Evolutionary conservation across 106 monocot genomes (phyloP).

Genomic region (Acorus calamus): DNA sequence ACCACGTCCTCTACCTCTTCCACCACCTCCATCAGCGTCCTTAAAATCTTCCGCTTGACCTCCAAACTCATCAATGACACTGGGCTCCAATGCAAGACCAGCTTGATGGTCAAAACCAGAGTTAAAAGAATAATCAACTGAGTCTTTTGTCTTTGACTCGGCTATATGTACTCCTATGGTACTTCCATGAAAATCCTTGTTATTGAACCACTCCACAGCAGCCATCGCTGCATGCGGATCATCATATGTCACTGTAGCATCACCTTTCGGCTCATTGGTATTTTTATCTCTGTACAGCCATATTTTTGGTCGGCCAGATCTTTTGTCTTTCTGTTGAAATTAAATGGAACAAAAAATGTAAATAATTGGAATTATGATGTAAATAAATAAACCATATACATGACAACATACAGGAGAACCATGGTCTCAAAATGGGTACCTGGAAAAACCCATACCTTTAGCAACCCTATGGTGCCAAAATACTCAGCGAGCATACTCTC

Average conservation of each 20-base stretch:
- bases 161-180: conserved; percentile 80
- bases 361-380: too few species aligned
- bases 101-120: conserved; percentile 2
- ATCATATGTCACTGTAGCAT: conserved; percentile 95
- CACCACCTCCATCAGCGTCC: conserved; percentile 20
- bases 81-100: conserved; percentile 14
- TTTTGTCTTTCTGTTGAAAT: conserved; percentile 82
- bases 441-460: conserved; percentile 78
- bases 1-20: conserved; percentile 69
- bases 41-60: conserved; percentile 21
- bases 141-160: conserved; percentile 75
- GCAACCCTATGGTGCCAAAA: conserved; percentile 99
- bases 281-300: conserved; percentile 93
- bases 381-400: background rate
- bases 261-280: conserved; percentile 96
- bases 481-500: conserved; percentile 86
- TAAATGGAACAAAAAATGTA: background rate
- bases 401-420: conserved; percentile 1
- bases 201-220: conserved; percentile 96
- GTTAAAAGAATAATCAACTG: conserved; percentile 18
- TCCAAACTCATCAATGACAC: conserved; percentile 11
- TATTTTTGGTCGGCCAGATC: conserved; percentile 81
- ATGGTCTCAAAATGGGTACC: conserved; percentile 46
- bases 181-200: conserved; percentile 90
- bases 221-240: conserved; percentile 97